Conservation (phyloP, 1,284 basidiomycete species). For the Stygiomarasmius scandens region DNA sequence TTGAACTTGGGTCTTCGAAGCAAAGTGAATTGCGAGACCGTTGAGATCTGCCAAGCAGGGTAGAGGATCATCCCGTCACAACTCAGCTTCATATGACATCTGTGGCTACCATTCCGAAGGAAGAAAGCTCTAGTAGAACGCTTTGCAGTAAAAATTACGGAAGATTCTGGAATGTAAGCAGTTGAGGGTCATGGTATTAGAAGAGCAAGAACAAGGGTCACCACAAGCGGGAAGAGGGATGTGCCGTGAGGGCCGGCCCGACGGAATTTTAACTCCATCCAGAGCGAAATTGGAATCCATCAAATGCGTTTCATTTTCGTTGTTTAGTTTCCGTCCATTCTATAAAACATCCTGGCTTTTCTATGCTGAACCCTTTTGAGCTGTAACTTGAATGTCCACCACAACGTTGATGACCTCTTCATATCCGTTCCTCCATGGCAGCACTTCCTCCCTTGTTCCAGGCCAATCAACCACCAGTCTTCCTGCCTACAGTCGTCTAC, state of each 20-base stretch:
- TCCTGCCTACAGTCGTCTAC: slow-evolving; percentile 17
- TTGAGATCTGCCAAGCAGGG: neutral
- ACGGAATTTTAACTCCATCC: neutral
- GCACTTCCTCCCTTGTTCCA: slow-evolving; percentile 3
- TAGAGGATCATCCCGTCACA: neutral
- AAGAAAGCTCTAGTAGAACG: neutral
- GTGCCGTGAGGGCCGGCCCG: neutral
- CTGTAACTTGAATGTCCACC: neutral
- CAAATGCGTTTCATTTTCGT: neutral
- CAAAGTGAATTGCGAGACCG: neutral
- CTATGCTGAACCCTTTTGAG: no score
- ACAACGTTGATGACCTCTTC: neutral
- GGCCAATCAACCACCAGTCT: slow-evolving; percentile 15
- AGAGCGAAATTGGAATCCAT: neutral
- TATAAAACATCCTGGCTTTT: no score
- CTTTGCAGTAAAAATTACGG: neutral
- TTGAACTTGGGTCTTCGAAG: neutral
- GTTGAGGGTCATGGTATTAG: no score
- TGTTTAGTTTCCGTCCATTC: no score
- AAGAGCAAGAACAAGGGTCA: no score
- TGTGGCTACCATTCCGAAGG: neutral
- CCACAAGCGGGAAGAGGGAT: neutral
- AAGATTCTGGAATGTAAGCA: no score
- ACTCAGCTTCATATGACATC: neutral
- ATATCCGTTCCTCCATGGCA: slow-evolving; percentile 2